Percentiles rank a stretch among this genome's conserved stretches.
Evolutionary conservation across 1,284 basidiomycete genomes (phyloP).

Genomic region (Xerocomus cyaneibrunnescens): DNA sequence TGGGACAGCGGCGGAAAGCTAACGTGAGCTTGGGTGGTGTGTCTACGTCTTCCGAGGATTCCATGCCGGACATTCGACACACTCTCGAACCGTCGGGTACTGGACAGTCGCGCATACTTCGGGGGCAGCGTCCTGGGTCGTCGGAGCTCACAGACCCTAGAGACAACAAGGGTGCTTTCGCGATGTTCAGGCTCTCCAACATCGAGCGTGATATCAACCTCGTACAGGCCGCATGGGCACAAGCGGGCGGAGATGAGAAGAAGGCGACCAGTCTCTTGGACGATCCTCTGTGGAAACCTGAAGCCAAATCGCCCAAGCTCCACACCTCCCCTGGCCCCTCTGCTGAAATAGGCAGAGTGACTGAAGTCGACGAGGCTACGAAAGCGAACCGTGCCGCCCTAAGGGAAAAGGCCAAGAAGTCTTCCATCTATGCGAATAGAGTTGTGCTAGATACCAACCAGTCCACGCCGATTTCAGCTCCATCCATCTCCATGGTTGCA

Average conservation of each 20-base stretch:
- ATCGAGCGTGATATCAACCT: constrained; percentile 46
- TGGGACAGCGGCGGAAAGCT: constrained; percentile 49
- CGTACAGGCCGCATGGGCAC: constrained; percentile 63
- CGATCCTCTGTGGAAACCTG: constrained; percentile 55
- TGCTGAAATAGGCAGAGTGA: constrained; percentile 57
- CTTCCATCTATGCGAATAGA: constrained; percentile 72
- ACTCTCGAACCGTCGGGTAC: constrained; percentile 43
- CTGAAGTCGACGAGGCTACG: constrained; percentile 66
- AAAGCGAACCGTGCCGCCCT: constrained; percentile 60
- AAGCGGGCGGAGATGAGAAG: constrained; percentile 56
- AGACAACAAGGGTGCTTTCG: constrained; percentile 46
- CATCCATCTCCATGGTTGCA: constrained; percentile 27
- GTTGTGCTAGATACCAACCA: constrained; percentile 45
- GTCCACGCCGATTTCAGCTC: constrained; percentile 22
- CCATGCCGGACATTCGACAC: constrained; percentile 47
- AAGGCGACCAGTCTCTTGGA: constrained; percentile 57
- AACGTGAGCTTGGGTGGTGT: constrained; percentile 38
- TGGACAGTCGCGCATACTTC: constrained; percentile 50
- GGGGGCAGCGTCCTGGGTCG: constrained; percentile 40
- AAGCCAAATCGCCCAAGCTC: constrained; percentile 18
- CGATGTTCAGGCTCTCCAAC: constrained; percentile 60
- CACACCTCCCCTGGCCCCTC: constrained; percentile 30
- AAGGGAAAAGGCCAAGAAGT: constrained; percentile 73
- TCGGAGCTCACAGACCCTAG: constrained; percentile 30
- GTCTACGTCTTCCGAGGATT: constrained; percentile 65